Evolutionary conservation across 176 grass and related monocot genomes (phyloP), one percentile per base, ranked within the genome.

Genomic region (Elaeis guineensis): DNA sequence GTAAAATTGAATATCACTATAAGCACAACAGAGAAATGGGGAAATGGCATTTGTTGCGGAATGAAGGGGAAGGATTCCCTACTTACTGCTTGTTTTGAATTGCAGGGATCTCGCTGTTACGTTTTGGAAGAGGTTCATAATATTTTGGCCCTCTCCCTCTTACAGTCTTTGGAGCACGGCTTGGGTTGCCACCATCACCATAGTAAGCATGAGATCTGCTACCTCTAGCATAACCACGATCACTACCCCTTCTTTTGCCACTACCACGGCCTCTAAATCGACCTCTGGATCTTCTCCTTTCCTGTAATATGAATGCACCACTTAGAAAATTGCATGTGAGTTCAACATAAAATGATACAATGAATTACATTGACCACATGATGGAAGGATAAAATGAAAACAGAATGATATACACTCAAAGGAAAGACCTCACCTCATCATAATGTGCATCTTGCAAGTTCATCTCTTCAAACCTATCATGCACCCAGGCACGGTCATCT

Each of bases 71-170:
- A 44, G 35, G 8, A 44, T 44, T 44, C 4, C 44, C 55, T 3
- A 85, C 84, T 73, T 57, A 97, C 93, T 71, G 78, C 59, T 78
- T 78, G 48, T 80, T 75, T 78, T 85, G 78, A 63, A 24, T 67
- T 29, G 75, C 79, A 51, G 65, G 75, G 62, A 66, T 73, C 67
- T 79, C 82, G 39, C 57, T 21, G 9, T 49, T 85, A 60, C 53
- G 78, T 64, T 65, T 95, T 54, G 63, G 57, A 24, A 80, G 62
- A 18, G 79, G 80, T 66, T 85, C 84, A 50, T 97, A 97, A 20
- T 67, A 72, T 62, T 68, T 86, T 51, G 80, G 80, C 17, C 84
- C 92, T 82, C 87, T 91, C 28, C 93, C 93, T 76, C 78, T 79
- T 51, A 63, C 60, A 25, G 62, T 26, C 59, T 55, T 65, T n/a